Evolutionary conservation across 2,329 filamentous ascomycete species (phyloP), one percentile per base, ranked within the genome.

Genomic region (Sporothrix pseudoabietina): DNA sequence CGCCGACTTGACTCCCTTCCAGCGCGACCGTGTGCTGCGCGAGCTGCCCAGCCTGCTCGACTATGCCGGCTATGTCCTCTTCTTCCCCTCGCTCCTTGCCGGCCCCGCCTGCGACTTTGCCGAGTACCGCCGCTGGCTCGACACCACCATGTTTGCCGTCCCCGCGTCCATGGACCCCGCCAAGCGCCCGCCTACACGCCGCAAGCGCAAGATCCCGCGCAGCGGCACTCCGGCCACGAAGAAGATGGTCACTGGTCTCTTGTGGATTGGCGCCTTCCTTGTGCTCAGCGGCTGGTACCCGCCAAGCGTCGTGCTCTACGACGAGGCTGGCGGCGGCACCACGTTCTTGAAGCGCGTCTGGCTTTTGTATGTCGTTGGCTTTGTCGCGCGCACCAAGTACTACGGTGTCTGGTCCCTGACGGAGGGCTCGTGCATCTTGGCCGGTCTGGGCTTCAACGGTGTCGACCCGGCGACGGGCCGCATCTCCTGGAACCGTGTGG

Each of bases 341-440:
- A 86, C 87, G 54, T 89, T 98, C 79, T 77, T 91, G 54, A 88
- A 88, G 72, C 90, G 95, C 61, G 84, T 98, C 55, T 94, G 91
- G 85, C 86, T 92, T 75, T 84, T 98, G 73, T 91, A 98, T 80
- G 91, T 97, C 87, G 87, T 97, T 69, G 93, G 91, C 71, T 86
- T 98, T 61, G 92, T 92, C 1, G 87, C 92, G 5, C 90, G 96
- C 30, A 89, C 93, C 78, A 99, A 99, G 83, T 99, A 98, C 83
- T 99, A 99, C 78, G 96, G 94, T 49, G 94, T 97, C 4, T 99
- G 96, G 96, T 90, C 89, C 54, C 83, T 99, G 77, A 94, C 95
- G 0, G 96, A 99, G 82, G 96, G 96, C 22, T 90, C 95, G 22
- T 99, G 96, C 79, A 98, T 99, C 75, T 88, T 99, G 22, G 91